Percentiles rank a stretch among this genome's conserved stretches.
Conservation (phyloP, 257 asterid species). For the Cruciata laevipes region DNA sequence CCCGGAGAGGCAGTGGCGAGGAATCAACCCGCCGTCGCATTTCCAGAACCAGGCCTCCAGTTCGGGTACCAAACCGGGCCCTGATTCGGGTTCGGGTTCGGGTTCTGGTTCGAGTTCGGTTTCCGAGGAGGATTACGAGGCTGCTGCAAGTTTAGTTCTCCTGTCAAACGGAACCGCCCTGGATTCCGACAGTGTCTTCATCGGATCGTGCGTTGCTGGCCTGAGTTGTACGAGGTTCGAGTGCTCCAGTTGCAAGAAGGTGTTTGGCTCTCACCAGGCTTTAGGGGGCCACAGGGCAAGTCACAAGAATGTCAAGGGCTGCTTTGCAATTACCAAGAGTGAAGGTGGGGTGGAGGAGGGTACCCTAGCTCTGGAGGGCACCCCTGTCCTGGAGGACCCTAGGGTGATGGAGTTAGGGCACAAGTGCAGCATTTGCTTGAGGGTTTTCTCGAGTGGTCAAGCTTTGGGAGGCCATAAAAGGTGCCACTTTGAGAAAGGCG, state of each 20-base stretch:
- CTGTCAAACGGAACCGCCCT: constrained; percentile 42
- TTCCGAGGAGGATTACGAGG: constrained; percentile 57
- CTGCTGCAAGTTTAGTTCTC: constrained; percentile 46
- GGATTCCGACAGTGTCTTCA: constrained; percentile 4
- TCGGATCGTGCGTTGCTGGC: constrained; percentile 6
- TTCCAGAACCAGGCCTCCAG: background rate
- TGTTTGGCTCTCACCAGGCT: constrained; percentile 77
- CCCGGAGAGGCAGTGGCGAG: constrained; percentile 94
- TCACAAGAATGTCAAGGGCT: constrained; percentile 86
- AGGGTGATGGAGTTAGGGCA: constrained; percentile 30
- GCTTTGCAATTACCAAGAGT: constrained; percentile 56
- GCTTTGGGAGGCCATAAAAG: constrained; percentile 82
- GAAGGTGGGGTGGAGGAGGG: constrained; percentile 17
- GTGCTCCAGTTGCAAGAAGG: constrained; percentile 81
- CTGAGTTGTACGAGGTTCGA: constrained; percentile 34
- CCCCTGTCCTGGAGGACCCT: background rate
- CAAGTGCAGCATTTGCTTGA: constrained; percentile 52
- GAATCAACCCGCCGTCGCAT: constrained; percentile 65
- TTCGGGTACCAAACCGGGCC: constrained; percentile 6
- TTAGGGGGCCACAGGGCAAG: constrained; percentile 79
- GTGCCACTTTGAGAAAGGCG: constrained; percentile 66
- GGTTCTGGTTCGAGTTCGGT: background rate
- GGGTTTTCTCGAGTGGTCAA: constrained; percentile 73
- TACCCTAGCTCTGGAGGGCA: constrained; percentile 14
- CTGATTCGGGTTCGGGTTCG: background rate